Base-by-base conservation (phyloP, 164 flowering plant species). In the Protea cynaroides region DNA sequence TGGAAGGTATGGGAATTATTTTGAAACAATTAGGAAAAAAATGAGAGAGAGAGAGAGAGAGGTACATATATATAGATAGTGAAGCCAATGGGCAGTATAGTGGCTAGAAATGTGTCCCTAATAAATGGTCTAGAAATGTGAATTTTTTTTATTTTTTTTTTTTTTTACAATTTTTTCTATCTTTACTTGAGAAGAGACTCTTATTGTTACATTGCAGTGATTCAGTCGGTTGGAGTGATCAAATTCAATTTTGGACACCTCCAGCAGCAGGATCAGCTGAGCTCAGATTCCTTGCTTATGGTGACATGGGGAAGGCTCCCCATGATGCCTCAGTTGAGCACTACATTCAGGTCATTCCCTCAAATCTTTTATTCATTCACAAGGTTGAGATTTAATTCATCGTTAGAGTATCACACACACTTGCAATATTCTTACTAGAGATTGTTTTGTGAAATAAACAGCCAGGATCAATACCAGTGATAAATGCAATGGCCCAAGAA, bases 281-380 rank as follows among this genome's bases (percentile, higher is more conserved):
- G 52, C 68, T 86, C 50, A 81, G 69, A 61, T 82, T 92, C 62
- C 65, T 84, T n/a, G 86, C 86, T 56, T 89, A 66, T 65, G 97
- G 97, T 7, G 97, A 92, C 65, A 89, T 92, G 94, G 97, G 96
- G 56, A 89, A 89, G 80, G 87, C 96, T 50, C 98, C 98, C 51
- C 79, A 59, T 15, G 98, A 92, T 67, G 55, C 72, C 58, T 85
- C 98, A 23, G 75, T 57, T 0, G 98, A 92, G 63, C 96, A 89
- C 74, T 89, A 79, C 78, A 89, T 92, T 70, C 98, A 92, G 88
- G 98, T 88, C 67, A 21, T 37, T 2, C 2, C 5, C 34, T 29
- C 34, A 29, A 29, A 29, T 29, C 5, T 29, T 5, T 29, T 3
- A 29, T 29, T 29, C 34, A 29, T 29, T 5, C 2, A 29, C 34